phyloP scores from a whole-genome alignment of 495 filamentous ascomycete species.

The Schizothecium vesticola region DNA sequence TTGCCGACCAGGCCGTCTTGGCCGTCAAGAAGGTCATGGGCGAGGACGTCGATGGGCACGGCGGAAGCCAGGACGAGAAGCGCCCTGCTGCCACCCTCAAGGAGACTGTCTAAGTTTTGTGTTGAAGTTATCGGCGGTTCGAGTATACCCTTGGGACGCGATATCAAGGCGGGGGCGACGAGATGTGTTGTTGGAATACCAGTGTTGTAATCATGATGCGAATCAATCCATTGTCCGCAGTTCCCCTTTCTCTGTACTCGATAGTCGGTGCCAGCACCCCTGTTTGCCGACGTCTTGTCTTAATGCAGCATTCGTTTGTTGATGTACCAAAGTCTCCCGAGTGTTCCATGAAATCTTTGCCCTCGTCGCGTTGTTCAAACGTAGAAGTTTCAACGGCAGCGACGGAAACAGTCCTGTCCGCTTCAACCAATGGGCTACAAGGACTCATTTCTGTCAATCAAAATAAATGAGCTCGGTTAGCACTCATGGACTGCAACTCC shows the following conservation, averaged over 20 bases:
- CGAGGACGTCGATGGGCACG: slow-evolving; percentile 5
- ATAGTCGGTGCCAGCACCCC: not conserved
- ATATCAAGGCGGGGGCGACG: not conserved
- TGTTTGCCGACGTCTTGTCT: not conserved
- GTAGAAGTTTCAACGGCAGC: not conserved
- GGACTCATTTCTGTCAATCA: not conserved
- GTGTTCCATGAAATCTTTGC: not conserved
- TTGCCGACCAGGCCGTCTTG: slow-evolving; percentile 32
- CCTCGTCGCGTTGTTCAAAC: not conserved
- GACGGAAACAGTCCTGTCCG: not conserved
- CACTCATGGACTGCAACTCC: not conserved
- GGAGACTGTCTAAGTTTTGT: not conserved
- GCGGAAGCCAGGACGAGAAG: slow-evolving; percentile 6
- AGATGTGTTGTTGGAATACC: not conserved
- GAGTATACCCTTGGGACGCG: not conserved
- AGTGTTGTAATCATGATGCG: not conserved
- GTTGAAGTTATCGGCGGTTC: not conserved
- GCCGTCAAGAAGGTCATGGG: slow-evolving; percentile 39
- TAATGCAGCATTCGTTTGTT: not conserved
- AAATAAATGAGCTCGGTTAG: not conserved
- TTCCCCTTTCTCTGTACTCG: not conserved
- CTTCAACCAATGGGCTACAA: not conserved
- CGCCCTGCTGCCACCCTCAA: not conserved
- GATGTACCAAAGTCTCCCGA: not conserved
- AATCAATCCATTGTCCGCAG: not conserved